Conservation (phyloP, 139 green algal species). For the Spirogloea muscicola region DNA sequence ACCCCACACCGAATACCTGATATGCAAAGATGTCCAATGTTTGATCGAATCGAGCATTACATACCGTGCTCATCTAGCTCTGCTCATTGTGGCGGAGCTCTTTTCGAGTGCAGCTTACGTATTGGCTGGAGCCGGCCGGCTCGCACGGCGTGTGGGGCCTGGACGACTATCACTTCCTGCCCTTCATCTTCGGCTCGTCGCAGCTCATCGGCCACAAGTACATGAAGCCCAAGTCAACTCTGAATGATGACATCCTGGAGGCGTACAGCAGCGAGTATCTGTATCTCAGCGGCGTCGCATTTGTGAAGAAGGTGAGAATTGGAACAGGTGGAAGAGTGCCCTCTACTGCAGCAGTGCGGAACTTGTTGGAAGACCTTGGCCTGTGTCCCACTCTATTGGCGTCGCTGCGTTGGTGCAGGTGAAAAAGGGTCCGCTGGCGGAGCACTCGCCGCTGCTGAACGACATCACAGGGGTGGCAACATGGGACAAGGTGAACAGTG, state of each 20-base stretch:
- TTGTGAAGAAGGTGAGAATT: conserved; percentile 40
- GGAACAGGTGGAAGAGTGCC: too few relatives aligned
- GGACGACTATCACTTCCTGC: conserved; percentile 98
- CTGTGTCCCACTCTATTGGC: too few relatives aligned
- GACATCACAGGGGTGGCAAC: conserved; percentile 82
- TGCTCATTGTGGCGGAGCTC: too few relatives aligned
- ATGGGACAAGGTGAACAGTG: conserved; percentile 80
- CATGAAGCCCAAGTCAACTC: conserved; percentile 76
- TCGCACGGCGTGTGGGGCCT: conserved; percentile 95
- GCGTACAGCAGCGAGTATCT: conserved; percentile 72
- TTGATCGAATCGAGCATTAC: too few relatives aligned
- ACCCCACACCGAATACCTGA: too few relatives aligned
- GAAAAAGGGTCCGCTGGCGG: conserved; percentile 86
- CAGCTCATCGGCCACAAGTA: conserved; percentile 76
- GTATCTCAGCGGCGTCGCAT: conserved; percentile 67
- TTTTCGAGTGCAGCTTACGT: conserved; percentile 89
- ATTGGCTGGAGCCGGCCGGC: conserved; percentile 94
- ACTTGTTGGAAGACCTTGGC: conserved; percentile 47
- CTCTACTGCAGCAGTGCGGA: conserved; percentile 11
- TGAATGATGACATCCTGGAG: conserved; percentile 64
- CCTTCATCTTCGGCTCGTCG: conserved; percentile 83
- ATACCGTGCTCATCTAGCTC: too few relatives aligned
- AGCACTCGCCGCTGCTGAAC: conserved; percentile 93
- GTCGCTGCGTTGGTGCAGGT: too few relatives aligned
- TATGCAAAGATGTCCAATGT: too few relatives aligned